Percentiles rank a stretch among this genome's conserved stretches.
phyloP scores from a whole-genome alignment of 805 yeast genomes.

The Kodamaea lidongshanica region DNA sequence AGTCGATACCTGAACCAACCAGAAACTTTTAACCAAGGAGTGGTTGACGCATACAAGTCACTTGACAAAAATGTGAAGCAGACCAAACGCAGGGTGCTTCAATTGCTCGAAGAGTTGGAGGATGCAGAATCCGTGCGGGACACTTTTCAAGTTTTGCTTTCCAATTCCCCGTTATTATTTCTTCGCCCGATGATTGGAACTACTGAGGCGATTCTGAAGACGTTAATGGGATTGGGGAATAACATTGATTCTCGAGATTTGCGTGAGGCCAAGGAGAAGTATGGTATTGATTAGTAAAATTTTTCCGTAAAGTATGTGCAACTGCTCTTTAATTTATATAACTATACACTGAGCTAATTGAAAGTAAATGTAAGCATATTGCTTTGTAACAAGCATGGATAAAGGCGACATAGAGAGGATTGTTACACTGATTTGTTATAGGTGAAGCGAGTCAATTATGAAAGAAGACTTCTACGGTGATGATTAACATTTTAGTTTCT shows the following conservation, averaged over 20 bases:
- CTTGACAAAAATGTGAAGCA: constrained; percentile 60
- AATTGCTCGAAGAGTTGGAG: constrained; percentile 55
- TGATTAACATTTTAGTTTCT: too few relatives aligned
- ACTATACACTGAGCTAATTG: too few relatives aligned
- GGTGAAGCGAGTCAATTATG: too few relatives aligned
- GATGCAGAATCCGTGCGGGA: constrained; percentile 62
- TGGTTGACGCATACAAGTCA: constrained; percentile 67
- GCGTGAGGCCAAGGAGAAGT: constrained; percentile 59
- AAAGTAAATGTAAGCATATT: too few relatives aligned
- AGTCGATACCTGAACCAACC: constrained; percentile 89
- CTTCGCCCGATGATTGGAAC: constrained; percentile 88
- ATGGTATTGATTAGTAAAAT: constrained; percentile 33
- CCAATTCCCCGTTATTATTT: constrained; percentile 73
- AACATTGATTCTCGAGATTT: constrained; percentile 65
- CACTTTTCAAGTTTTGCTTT: constrained; percentile 61
- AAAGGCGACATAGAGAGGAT: too few relatives aligned
- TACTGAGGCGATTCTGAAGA: constrained; percentile 79
- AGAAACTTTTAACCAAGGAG: constrained; percentile 58
- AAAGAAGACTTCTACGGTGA: too few relatives aligned
- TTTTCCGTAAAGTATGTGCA: neutral
- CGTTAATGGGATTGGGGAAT: constrained; percentile 78
- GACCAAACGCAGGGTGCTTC: constrained; percentile 58
- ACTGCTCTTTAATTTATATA: too few relatives aligned
- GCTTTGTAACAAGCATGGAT: too few relatives aligned
- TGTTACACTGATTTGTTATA: too few relatives aligned